Evolutionary conservation across 345 rosid genomes (phyloP), one percentile per base, ranked within the genome.

Genomic region (Bruguiera sexangula): DNA sequence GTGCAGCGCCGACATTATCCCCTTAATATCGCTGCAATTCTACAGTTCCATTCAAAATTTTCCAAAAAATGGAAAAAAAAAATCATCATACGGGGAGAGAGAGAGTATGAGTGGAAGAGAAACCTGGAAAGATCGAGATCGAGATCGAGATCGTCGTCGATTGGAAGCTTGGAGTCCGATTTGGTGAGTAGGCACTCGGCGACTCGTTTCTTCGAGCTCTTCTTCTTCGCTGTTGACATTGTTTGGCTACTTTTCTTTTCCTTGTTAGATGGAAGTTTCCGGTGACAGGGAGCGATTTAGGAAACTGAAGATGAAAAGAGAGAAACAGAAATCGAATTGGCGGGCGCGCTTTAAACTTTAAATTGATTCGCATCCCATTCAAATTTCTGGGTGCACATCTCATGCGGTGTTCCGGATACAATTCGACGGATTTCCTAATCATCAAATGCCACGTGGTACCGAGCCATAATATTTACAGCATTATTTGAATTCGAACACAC

Each of bases 1-100:
- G 27, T 86, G 90, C 78, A 93, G 77, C 68, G 93, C 96, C 73
- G 93, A 86, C 91, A 93, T 82, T 60, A 90, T 79, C 29, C 96
- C 95, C 78, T 84, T 84, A 22, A 93, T 74, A 68, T 90, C 98
- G 65, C 98, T 93, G 87, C 84, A 72, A 31, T 65, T 64, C 30
- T 62, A 52, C 34, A 29, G 2, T n/a, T 51, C 22, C 26, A 8
- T 52, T 54, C 54, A 37, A 9, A 39, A 39, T 39, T 39, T 39
- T 13, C 34, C 36, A 7, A 62, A 48, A 8, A 26, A 29, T 0
- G 24, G 22, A 10, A 48, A 60, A 31, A 11, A 62, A 32, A 30
- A 32, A 11, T 3, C 20, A 13, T 19, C 18, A 27, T 24, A 36
- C 26, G 26, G 29, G 1, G 32, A 27, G 29, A 46, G 21, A 19